These are phyloP conservation scores for Geum urbanum DNA, from an alignment of 306 rosid species.

Conservation along the genomic window DNA sequence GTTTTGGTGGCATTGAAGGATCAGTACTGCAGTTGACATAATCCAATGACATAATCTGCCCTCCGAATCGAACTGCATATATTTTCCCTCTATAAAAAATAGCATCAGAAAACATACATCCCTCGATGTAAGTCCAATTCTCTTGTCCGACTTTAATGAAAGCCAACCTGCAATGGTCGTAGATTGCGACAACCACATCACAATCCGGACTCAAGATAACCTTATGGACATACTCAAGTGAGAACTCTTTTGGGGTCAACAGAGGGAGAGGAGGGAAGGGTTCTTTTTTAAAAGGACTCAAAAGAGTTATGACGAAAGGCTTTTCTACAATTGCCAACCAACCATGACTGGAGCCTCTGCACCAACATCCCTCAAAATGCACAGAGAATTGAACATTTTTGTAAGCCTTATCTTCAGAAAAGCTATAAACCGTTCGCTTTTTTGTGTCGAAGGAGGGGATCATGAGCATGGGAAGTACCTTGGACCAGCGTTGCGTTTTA, in stretches of 20 bases:
- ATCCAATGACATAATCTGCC: background rate
- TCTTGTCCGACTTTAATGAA: background rate
- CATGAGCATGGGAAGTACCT: background rate
- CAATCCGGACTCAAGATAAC: background rate
- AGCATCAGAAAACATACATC: background rate
- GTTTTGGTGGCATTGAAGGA: background rate
- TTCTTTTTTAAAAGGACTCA: background rate
- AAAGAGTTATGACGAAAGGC: background rate
- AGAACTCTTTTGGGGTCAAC: background rate
- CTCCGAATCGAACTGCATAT: background rate
- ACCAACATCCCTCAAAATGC: constrained; percentile 9
- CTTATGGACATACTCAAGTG: background rate
- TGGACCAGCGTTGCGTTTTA: background rate
- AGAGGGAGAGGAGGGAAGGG: background rate
- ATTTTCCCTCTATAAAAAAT: background rate
- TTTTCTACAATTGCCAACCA: background rate
- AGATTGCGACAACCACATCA: background rate
- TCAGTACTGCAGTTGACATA: background rate
- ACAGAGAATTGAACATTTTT: background rate
- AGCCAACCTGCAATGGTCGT: background rate
- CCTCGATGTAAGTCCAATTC: background rate
- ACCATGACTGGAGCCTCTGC: background rate
- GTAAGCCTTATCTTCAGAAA: background rate
- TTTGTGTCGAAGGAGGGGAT: background rate
- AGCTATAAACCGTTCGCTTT: background rate